phyloP scores from a whole-genome alignment of 768 basidiomycete genomes.

The Kwoniella sp. region DNA sequence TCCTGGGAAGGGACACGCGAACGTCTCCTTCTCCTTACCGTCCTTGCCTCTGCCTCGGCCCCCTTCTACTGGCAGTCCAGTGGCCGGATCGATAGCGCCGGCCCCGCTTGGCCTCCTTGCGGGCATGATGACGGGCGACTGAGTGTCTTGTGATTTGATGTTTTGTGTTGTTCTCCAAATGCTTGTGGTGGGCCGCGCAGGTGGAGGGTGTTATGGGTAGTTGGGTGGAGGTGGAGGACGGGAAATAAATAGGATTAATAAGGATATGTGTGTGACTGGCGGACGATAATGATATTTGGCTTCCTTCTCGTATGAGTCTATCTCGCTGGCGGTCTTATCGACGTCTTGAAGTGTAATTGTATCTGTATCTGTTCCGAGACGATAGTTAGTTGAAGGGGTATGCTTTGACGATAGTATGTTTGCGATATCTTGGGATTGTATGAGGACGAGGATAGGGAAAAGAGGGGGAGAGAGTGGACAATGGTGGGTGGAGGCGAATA shows the following conservation, averaged over 20 bases:
- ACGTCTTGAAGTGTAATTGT: too few species aligned
- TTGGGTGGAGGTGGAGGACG: conserved; percentile 7
- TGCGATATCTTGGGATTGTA: background rate
- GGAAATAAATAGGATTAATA: conserved; percentile 1
- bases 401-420: background rate
- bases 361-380: too few species aligned
- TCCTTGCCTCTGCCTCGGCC: conserved; percentile 33
- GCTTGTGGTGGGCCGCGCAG: conserved; percentile 1
- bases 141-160: background rate
- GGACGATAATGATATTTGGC: too few species aligned
- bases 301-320: too few species aligned
- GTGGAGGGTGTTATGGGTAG: conserved; percentile 20
- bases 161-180: background rate
- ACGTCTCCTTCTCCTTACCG: conserved; percentile 51
- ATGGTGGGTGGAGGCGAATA: conserved; percentile 13
- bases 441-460: background rate
- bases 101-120: conserved; percentile 28
- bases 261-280: too few species aligned
- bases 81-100: conserved; percentile 8
- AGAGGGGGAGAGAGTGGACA: conserved; percentile 5
- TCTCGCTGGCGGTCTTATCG: too few species aligned
- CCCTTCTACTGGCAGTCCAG: conserved; percentile 21
- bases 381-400: too few species aligned
- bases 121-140: conserved; percentile 11
- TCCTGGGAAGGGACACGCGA: conserved; percentile 47